Evolutionary conservation across 2,329 filamentous ascomycete species (phyloP), one percentile per base, ranked within the genome.

Genomic region (Ophiostoma angusticollis): DNA sequence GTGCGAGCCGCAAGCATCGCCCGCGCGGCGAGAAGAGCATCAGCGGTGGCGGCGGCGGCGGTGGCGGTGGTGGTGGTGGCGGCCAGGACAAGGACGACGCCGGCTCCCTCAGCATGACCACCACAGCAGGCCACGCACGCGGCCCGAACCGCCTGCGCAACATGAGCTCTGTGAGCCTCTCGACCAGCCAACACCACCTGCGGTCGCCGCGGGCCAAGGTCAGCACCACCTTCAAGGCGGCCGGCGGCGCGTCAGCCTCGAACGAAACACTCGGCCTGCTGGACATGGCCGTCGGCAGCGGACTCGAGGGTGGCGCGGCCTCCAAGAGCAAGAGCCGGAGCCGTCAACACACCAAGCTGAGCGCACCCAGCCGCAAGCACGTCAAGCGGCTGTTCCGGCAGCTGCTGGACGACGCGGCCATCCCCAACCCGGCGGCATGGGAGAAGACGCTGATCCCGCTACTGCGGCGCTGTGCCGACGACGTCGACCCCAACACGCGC

Each of bases 401-500:
- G 56, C 69, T 96, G 25, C 61, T 98, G 1, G 68, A 78, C 44
- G 89, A 95, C 55, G 73, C 76, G 2, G 67, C 72, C 3, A 75
- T 98, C 18, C 71, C 80, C 11, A 80, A 84, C 49, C 67, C 76
- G 1, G 64, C 72, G 3, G 80, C 80, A 21, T 98, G 91, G 91
- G 84, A 95, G 54, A 87, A 79, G 48, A 85, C 89, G 0, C 65
- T 98, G 11, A 72, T 95, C 36, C 91, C 91, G 0, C 93, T 98
- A 37, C 68, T 98, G 16, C 67, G 95, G 17, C 82, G 82, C 50
- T 91, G 87, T 47, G 93, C 89, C 0, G 86, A 95, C 48, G 91
- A 96, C 53, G 87, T 98, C 4, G 82, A 93, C 46, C 91, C 91
- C 1, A 84, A 96, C 56, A 84, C 95, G 31, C 80, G 86, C 41